A percentile compares a stretch with the other conserved stretches of the same genome.
Conservation (phyloP, 768 basidiomycete genomes). For the Obba rivulosa region DNA sequence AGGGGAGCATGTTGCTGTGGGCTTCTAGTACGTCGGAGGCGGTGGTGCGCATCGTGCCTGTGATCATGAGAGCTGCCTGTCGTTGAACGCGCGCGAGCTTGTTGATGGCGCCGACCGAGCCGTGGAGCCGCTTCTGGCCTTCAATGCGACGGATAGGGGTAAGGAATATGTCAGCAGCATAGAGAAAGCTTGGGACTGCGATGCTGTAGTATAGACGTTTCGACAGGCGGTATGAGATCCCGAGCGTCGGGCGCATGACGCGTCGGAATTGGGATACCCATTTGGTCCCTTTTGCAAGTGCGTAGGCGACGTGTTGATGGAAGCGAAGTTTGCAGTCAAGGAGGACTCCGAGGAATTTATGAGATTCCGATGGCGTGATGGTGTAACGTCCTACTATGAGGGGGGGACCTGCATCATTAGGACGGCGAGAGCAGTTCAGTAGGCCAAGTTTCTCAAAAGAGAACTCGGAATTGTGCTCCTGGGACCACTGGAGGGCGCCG, state of each 20-base stretch:
- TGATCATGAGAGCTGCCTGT: conserved; percentile 13
- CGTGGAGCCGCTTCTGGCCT: background rate
- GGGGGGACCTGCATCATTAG: background rate
- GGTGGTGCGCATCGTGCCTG: conserved; percentile 19
- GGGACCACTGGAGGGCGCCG: conserved; percentile 25
- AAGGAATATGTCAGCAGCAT: conserved; percentile 14
- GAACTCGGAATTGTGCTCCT: conserved; percentile 23
- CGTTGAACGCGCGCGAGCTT: conserved; percentile 18
- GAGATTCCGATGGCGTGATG: conserved; percentile 13
- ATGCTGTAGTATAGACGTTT: conserved; percentile 23
- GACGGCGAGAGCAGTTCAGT: background rate
- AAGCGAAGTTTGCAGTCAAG: conserved; percentile 27
- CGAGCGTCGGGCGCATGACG: conserved; percentile 16
- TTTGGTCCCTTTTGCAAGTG: conserved; percentile 17
- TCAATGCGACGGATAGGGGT: background rate
- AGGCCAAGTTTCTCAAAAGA: too few relatives aligned
- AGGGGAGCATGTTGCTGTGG: conserved; percentile 15
- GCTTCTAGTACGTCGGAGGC: conserved; percentile 17
- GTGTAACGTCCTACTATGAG: conserved; percentile 7
- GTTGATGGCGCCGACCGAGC: conserved; percentile 1
- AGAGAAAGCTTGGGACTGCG: conserved; percentile 26
- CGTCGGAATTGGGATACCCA: conserved; percentile 17
- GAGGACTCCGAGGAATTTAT: conserved; percentile 27
- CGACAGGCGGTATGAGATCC: conserved; percentile 12
- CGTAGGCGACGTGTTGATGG: conserved; percentile 13